A percentile compares a stretch with the other conserved stretches of the same genome.
These are phyloP conservation scores for Sindora glabra DNA, from an alignment of 306 rosid genomes.

Conservation along the genomic window DNA sequence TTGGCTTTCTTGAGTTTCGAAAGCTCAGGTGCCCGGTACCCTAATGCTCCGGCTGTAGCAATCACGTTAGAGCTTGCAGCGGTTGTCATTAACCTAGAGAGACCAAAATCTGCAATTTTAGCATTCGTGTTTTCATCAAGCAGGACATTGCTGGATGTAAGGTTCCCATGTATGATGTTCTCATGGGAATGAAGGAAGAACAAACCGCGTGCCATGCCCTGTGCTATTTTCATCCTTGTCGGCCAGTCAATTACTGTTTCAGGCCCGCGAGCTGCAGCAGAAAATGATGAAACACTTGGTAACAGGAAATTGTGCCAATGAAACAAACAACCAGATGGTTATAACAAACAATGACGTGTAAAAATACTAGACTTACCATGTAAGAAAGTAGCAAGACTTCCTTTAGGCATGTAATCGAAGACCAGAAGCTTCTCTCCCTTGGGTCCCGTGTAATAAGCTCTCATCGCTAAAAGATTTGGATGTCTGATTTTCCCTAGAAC, in stretches of 20 bases:
- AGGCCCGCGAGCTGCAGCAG: slow-evolving; percentile 49
- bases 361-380: slow-evolving; percentile 38
- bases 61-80: slow-evolving; percentile 66
- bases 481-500: slow-evolving; percentile 70
- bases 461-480: slow-evolving; percentile 66
- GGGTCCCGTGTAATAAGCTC: slow-evolving; percentile 84
- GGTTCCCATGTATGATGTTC: slow-evolving; percentile 71
- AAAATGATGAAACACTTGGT: not conserved
- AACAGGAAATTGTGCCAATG: not conserved
- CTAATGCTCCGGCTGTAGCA: slow-evolving; percentile 67
- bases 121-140: slow-evolving; percentile 52
- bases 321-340: not conserved
- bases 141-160: slow-evolving; percentile 61
- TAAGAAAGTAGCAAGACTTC: slow-evolving; percentile 56
- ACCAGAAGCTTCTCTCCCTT: slow-evolving; percentile 91
- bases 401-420: slow-evolving; percentile 71
- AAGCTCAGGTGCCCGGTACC: slow-evolving; percentile 72
- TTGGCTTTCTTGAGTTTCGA: slow-evolving; percentile 64
- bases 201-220: slow-evolving; percentile 50
- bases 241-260: slow-evolving; percentile 60
- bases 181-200: slow-evolving; percentile 53
- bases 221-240: slow-evolving; percentile 67
- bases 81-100: slow-evolving; percentile 55
- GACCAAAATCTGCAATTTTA: slow-evolving; percentile 55
- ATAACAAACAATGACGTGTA: not conserved